Evolutionary conservation across 2,329 filamentous ascomycete species (phyloP).

Genomic region (Talaromyces sp.): DNA sequence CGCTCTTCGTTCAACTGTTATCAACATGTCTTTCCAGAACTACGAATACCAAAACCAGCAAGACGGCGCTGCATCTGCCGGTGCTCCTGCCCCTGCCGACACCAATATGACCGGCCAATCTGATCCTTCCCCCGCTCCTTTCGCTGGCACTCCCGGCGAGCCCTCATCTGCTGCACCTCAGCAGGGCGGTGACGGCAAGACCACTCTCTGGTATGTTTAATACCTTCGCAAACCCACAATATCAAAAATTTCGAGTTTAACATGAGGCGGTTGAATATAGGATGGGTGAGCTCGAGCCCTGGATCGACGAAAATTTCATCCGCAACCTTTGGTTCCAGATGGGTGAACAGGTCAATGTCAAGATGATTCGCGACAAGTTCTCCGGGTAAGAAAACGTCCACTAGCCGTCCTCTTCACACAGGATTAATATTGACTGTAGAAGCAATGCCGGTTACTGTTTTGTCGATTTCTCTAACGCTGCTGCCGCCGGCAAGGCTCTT

Average conservation of each 20-base stretch:
- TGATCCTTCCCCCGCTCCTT: constrained; percentile 52
- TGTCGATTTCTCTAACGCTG: constrained; percentile 81
- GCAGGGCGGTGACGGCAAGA: constrained; percentile 54
- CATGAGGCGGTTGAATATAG: constrained; percentile 47
- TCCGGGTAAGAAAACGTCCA: constrained; percentile 68
- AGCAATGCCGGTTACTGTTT: constrained; percentile 99
- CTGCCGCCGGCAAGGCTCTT: constrained; percentile 89
- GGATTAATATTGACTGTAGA: constrained; percentile 47
- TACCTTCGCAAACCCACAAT: background rate
- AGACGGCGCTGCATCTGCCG: constrained; percentile 49
- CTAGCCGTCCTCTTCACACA: constrained; percentile 20
- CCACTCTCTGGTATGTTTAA: constrained; percentile 52
- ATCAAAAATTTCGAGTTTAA: constrained; percentile 24
- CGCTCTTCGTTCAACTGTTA: constrained; percentile 9
- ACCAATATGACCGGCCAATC: constrained; percentile 57
- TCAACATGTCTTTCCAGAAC: constrained; percentile 58
- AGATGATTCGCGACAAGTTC: constrained; percentile 99
- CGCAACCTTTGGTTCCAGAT: constrained; percentile 92
- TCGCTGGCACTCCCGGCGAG: constrained; percentile 48
- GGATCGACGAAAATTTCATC: constrained; percentile 99
- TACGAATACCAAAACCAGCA: constrained; percentile 64
- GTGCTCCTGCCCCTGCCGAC: constrained; percentile 49
- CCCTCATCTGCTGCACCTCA: constrained; percentile 44
- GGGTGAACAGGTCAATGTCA: constrained; percentile 93
- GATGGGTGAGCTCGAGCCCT: constrained; percentile 99